Base-by-base conservation (phyloP, 164 flowering plant species). In the Tetracentron sinense region DNA sequence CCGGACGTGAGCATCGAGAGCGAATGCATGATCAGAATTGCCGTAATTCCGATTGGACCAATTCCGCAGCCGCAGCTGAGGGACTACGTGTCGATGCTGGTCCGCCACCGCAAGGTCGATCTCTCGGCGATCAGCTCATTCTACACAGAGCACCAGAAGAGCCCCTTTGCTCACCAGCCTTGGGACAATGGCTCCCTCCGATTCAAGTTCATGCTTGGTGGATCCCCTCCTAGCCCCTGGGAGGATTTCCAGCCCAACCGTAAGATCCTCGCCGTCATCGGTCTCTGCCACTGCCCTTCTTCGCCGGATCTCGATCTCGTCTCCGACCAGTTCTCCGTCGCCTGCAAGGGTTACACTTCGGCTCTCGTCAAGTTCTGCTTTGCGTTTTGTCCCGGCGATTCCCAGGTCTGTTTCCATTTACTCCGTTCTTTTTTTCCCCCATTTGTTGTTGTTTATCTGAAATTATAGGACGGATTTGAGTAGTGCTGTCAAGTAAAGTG, bases 71-170 rank as follows among this genome's bases (percentile, higher is more conserved):
- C 75, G 3, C 75, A 78, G 20, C 77, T 92, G 58, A 84, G 97
- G 30, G 89, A 86, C 35, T 89, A 95, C 77, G 72, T 76, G 23
- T 71, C 96, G 12, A 82, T 89, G 82, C 82, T 95, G 27, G 64
- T 60, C 47, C 92, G 83, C 4, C 89, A 89, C 78, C 75, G 75
- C 48, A 70, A 71, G 64, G 77, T 92, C 69, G 84, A 86, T 1
- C 92, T 91, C 63, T 81, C 93, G n/a, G 73, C 94, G 25, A 86
- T 87, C 72, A 83, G 86, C 56, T 92, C 97, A 17, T 95, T 95
- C 86, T 95, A 95, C 84, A 87, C 92, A 1, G 97, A 92, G 82
- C 94, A 95, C 74, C 99, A 95, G 82, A 95, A 95, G 70, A 82
- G 88, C 23, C 99, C 99, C n/a, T 95, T 95, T 68, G 61, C 96